Evolutionary conservation across 2,329 filamentous ascomycete species (phyloP), one percentile per base, ranked within the genome.

Genomic region (Colletotrichum navitas): DNA sequence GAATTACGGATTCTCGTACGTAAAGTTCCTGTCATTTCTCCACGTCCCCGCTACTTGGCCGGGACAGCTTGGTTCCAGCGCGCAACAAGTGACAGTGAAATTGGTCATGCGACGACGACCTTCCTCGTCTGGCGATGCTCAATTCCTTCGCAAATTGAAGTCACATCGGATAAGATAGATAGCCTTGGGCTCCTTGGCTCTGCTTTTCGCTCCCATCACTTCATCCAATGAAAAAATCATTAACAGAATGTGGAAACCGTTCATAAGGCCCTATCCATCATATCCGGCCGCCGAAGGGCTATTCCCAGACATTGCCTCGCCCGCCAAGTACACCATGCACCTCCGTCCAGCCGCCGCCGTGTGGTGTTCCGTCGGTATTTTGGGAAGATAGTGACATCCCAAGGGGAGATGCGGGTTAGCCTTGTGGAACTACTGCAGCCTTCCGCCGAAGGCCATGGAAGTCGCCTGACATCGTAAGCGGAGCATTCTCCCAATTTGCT

Each of bases 1-100:
- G 21, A 68, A 47, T 43, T 63, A 52, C 43, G 54, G 65, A 63
- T 63, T 71, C 49, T 43, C 34, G 68, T 71, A 71, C 68, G 68
- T 71, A 71, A 68, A 51, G 12, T 16, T 26, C 29, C 29, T 43
- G 49, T 58, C 64, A 29, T 64, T 52, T 60, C 65, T 59, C 65
- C 68, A 63, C 45, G 26, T 71, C 58, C 36, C 52, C 21, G 51
- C 60, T 11, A 12, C 12, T 51, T 43, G 43, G 49, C 16, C 36
- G 43, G 41, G 2, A 67, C 34, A 34, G 63, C 56, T 26, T 62
- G 49, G 67, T 41, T 47, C n/a, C 39, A 60, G n/a, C 36, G 32
- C n/a, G 18, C 51, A 45, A 45, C 39, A 14, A 36, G 21, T 14
- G 24, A 43, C 0, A n/a, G 63, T 26, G 24, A 55, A 52, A 70